Percentiles rank a stretch among this genome's conserved stretches.
Evolutionary conservation across 495 filamentous ascomycete species (phyloP).

Genomic region (Xylaria palmicola): DNA sequence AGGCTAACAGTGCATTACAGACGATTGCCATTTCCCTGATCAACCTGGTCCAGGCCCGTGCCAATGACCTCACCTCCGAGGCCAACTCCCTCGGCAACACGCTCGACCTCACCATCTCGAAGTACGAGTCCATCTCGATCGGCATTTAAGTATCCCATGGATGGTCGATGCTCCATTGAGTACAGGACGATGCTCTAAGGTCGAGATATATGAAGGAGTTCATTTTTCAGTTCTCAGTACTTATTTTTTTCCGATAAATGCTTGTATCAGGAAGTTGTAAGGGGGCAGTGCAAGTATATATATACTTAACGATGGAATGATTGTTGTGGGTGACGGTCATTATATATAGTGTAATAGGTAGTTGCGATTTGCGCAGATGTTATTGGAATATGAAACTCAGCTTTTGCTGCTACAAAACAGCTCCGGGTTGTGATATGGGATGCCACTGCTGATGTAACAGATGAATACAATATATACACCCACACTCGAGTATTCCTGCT

Average conservation of each 20-base stretch:
- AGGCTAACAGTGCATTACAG: conserved; percentile 9
- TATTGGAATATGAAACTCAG: too few species aligned
- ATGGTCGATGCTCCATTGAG: background rate
- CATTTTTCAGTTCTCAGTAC: background rate
- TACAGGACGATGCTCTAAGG: background rate
- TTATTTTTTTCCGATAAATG: background rate
- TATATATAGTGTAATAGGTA: background rate
- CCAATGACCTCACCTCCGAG: background rate
- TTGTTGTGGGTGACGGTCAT: background rate
- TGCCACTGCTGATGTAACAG: too few species aligned
- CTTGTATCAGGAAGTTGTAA: background rate
- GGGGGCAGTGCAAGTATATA: background rate
- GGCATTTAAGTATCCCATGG: background rate
- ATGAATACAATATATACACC: too few species aligned
- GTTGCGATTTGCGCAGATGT: background rate
- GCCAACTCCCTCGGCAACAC: conserved; percentile 13
- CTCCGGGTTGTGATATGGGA: too few species aligned
- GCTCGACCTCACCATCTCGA: conserved; percentile 11
- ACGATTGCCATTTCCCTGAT: conserved; percentile 16
- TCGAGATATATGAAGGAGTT: background rate
- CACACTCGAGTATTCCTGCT: too few species aligned
- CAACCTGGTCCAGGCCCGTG: conserved; percentile 6
- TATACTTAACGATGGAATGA: background rate
- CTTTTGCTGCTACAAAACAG: too few species aligned
- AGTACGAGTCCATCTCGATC: conserved; percentile 2